A percentile compares a stretch with the other conserved stretches of the same genome.
phyloP scores from a whole-genome alignment of 164 flowering plant species.

The Sextonia rubra region DNA sequence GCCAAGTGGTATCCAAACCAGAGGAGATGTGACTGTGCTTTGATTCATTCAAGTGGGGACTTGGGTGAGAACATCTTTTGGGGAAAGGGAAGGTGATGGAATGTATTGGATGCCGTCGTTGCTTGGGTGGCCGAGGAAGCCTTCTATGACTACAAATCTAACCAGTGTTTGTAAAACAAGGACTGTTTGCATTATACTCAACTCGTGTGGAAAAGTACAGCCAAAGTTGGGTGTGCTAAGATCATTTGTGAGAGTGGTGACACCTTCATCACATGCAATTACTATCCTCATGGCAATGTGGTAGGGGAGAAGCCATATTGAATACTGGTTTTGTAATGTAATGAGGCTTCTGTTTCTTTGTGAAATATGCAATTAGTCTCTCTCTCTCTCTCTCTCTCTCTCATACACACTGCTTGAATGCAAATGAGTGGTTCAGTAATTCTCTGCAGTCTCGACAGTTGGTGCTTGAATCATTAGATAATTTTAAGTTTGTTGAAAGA shows the following conservation, averaged over 20 bases:
- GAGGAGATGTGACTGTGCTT: conserved; percentile 12
- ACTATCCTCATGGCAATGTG: conserved; percentile 17
- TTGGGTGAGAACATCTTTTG: conserved; percentile 24
- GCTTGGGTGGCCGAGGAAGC: conserved; percentile 16
- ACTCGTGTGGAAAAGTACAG: conserved; percentile 14
- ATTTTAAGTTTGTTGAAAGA: too few relatives aligned
- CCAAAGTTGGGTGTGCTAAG: conserved; percentile 19
- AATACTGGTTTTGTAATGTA: background rate
- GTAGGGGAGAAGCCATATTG: conserved; percentile 7
- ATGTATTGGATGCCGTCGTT: conserved; percentile 10
- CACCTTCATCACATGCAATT: conserved; percentile 17
- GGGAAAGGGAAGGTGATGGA: conserved; percentile 16
- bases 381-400: too few relatives aligned
- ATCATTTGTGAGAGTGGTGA: conserved; percentile 12
- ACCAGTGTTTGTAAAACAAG: conserved; percentile 4
- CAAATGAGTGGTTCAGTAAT: too few relatives aligned
- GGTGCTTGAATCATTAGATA: too few relatives aligned
- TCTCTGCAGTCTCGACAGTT: too few relatives aligned
- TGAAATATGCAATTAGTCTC: too few relatives aligned
- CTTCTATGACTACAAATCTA: conserved; percentile 10
- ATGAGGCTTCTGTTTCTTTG: too few relatives aligned
- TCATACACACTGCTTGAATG: too few relatives aligned
- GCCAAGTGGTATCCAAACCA: conserved; percentile 16
- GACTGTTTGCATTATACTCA: conserved; percentile 25
- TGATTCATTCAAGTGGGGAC: conserved; percentile 17